Evolutionary conservation across 1,139 yeast species (phyloP).

Genomic region (Nakaseomyces kungkrabaensis): DNA sequence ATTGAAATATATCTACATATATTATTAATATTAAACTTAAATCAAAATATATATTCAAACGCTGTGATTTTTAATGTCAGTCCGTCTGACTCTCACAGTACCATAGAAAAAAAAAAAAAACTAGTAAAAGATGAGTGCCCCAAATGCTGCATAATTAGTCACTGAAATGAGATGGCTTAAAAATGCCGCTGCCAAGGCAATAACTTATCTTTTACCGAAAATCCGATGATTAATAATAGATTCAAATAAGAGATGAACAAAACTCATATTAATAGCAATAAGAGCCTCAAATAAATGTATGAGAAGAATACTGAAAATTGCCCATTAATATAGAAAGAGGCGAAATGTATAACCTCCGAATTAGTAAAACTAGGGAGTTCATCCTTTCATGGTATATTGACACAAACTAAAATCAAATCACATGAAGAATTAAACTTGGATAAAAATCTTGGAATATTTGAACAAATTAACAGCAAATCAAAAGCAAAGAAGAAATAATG

Average conservation of each 20-base stretch:
- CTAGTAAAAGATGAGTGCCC: background rate
- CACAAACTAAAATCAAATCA: too few species aligned
- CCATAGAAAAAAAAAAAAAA: background rate
- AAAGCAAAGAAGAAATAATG: background rate
- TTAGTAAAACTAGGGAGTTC: too few species aligned
- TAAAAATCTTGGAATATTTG: too few species aligned
- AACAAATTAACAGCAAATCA: background rate
- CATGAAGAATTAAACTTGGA: too few species aligned
- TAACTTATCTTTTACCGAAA: background rate
- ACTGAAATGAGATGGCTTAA: background rate
- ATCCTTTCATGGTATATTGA: too few species aligned
- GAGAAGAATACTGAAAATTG: too few species aligned
- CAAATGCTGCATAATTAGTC: background rate
- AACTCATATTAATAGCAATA: background rate
- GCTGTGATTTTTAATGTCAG: background rate
- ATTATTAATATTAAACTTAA: too few species aligned
- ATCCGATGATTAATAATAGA: background rate
- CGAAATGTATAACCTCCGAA: too few species aligned
- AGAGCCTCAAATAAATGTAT: too few species aligned
- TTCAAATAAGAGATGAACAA: background rate
- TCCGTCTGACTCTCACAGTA: slow-evolving; percentile 1
- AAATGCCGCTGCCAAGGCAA: too few species aligned
- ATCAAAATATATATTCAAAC: background rate
- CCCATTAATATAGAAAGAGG: too few species aligned
- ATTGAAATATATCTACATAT: too few species aligned